A percentile compares a stretch with the other conserved stretches of the same genome.
Conservation (phyloP, 164 flowering plant species). For the Santalum album region DNA sequence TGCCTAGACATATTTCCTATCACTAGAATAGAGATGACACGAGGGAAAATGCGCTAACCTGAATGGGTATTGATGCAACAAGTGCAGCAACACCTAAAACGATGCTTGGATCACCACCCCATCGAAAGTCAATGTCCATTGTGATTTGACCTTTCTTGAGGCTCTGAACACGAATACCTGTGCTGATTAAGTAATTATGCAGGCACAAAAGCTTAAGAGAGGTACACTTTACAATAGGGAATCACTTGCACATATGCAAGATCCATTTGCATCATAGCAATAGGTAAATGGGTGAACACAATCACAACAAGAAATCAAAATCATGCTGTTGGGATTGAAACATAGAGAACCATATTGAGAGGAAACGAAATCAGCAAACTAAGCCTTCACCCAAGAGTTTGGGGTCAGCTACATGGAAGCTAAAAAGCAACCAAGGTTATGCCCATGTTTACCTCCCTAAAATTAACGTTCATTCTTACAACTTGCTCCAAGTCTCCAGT, state of each 20-base stretch:
- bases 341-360: background rate
- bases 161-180: constrained; percentile 94
- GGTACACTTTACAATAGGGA: too few species aligned
- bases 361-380: too few species aligned
- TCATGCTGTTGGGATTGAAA: background rate
- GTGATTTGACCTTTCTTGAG: constrained; percentile 91
- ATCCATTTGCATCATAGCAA: background rate
- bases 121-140: constrained; percentile 95
- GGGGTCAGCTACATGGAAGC: too few species aligned
- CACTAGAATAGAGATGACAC: background rate
- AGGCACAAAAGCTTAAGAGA: constrained; percentile 10
- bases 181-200: constrained; percentile 13
- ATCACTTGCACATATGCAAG: too few species aligned
- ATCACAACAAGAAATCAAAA: background rate
- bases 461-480: too few species aligned
- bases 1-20: background rate
- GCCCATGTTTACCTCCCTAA: too few species aligned
- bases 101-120: constrained; percentile 99
- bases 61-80: constrained; percentile 93
- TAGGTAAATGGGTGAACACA: background rate
- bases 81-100: constrained; percentile 89
- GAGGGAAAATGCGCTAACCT: constrained; percentile 38
- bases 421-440: too few species aligned
- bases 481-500: too few species aligned
- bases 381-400: too few species aligned